phyloP scores from a whole-genome alignment of 495 filamentous ascomycete genomes.

The Endocarpon pusillum region DNA sequence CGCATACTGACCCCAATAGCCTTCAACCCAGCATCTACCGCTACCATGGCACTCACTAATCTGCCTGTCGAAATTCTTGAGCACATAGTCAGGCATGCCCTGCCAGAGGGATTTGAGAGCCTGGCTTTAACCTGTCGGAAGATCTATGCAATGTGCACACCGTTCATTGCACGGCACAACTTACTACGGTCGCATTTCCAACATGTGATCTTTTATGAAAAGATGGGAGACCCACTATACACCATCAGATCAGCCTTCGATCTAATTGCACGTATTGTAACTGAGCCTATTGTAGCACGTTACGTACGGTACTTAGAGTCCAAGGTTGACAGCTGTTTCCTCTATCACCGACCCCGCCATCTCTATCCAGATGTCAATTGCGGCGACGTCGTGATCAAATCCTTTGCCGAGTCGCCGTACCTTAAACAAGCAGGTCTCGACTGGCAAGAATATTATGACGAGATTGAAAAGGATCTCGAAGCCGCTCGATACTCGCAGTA shows the following conservation, averaged over 20 bases:
- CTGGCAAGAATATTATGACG: conserved; percentile 20
- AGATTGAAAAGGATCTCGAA: conserved; percentile 14
- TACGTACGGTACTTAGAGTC: conserved; percentile 18
- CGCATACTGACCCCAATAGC: neutral
- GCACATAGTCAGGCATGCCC: conserved; percentile 5
- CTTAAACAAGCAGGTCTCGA: conserved; percentile 18
- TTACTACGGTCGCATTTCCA: conserved; percentile 16
- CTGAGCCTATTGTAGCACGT: conserved; percentile 19
- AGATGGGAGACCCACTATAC: conserved; percentile 4
- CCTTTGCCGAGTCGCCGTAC: conserved; percentile 17
- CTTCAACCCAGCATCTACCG: neutral
- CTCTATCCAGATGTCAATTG: conserved; percentile 8
- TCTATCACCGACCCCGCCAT: conserved; percentile 8
- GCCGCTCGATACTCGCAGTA: conserved; percentile 17
- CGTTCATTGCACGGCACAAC: conserved; percentile 18
- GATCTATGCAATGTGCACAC: conserved; percentile 12
- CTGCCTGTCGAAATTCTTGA: conserved; percentile 1
- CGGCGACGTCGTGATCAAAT: conserved; percentile 12
- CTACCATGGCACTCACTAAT: neutral
- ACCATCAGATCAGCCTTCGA: conserved; percentile 12
- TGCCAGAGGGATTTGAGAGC: conserved; percentile 24
- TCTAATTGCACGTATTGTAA: conserved; percentile 16
- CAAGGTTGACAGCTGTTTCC: conserved; percentile 12
- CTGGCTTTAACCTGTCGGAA: conserved; percentile 21
- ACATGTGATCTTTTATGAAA: conserved; percentile 10